Evolutionary conservation across 805 yeast species (phyloP).

Genomic region (Vanderwaltozyma verrucispora): DNA sequence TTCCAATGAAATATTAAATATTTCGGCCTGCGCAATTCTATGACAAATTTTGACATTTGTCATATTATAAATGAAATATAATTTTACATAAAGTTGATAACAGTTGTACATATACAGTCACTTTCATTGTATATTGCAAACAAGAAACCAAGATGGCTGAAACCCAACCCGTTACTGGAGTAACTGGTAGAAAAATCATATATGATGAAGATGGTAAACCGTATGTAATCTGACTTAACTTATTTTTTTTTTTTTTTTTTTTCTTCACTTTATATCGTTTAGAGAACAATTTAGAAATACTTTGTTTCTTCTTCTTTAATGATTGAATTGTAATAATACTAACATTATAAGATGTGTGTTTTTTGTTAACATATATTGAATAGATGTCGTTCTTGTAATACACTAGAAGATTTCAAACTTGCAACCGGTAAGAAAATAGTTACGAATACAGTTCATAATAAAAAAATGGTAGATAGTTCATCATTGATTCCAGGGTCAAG

Average conservation of each 20-base stretch:
- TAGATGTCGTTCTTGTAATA: slow-evolving; percentile 82
- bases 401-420: slow-evolving; percentile 66
- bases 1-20: too few species aligned
- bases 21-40: too few species aligned
- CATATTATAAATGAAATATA: too few species aligned
- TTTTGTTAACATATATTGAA: too few species aligned
- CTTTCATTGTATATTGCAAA: too few species aligned
- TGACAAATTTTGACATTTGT: too few species aligned
- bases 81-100: too few species aligned
- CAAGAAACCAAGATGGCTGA: not conserved
- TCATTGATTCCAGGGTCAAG: slow-evolving; percentile 16
- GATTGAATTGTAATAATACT: slow-evolving; percentile 2
- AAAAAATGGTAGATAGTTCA: slow-evolving; percentile 1
- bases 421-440: slow-evolving; percentile 32
- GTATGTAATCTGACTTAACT: slow-evolving; percentile 38
- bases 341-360: too few species aligned
- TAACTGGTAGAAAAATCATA: slow-evolving; percentile 56
- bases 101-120: too few species aligned
- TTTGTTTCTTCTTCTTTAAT: too few species aligned
- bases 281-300: not conserved
- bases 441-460: not conserved
- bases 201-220: slow-evolving; percentile 89
- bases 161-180: slow-evolving; percentile 38
- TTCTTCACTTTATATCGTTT: not conserved
- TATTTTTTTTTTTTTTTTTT: not conserved